Evolutionary conservation across 805 yeast genomes (phyloP).

Genomic region (Ogataea naganishii): DNA sequence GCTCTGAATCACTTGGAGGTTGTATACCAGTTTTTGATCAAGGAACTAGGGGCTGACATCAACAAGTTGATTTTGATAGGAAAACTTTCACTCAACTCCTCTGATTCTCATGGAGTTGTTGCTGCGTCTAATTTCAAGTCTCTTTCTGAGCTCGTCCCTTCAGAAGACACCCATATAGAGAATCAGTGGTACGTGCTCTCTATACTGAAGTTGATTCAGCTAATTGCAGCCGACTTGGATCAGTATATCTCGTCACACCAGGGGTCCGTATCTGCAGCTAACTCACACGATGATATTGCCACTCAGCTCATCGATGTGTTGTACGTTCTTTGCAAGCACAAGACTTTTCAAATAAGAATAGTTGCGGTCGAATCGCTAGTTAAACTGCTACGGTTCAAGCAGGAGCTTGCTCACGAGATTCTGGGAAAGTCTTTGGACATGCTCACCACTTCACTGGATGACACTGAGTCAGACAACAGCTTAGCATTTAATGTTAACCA

Average conservation of each 20-base stretch:
- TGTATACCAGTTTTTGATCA: constrained; percentile 19
- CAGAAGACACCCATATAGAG: constrained; percentile 5
- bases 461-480: constrained; percentile 15
- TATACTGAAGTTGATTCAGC: constrained; percentile 18
- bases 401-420: constrained; percentile 19
- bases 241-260: constrained; percentile 23
- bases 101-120: constrained; percentile 7
- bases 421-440: constrained; percentile 27
- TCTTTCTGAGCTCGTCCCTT: constrained; percentile 8
- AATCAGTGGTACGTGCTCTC: constrained; percentile 21
- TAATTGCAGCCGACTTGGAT: constrained; percentile 19
- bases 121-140: constrained; percentile 15
- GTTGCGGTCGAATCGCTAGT: constrained; percentile 28
- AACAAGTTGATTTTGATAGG: constrained; percentile 23
- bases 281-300: constrained; percentile 18
- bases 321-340: constrained; percentile 27
- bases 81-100: constrained; percentile 13
- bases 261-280: constrained; percentile 1
- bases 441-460: constrained; percentile 26
- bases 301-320: constrained; percentile 25
- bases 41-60: constrained; percentile 24
- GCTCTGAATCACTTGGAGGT: constrained; percentile 19
- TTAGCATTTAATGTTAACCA: constrained; percentile 20
- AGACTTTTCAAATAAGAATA: constrained; percentile 31
- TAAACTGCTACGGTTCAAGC: constrained; percentile 24